These are phyloP conservation scores for Mercurialis annua DNA, from an alignment of 345 rosid genomes.

Conservation along the genomic window DNA sequence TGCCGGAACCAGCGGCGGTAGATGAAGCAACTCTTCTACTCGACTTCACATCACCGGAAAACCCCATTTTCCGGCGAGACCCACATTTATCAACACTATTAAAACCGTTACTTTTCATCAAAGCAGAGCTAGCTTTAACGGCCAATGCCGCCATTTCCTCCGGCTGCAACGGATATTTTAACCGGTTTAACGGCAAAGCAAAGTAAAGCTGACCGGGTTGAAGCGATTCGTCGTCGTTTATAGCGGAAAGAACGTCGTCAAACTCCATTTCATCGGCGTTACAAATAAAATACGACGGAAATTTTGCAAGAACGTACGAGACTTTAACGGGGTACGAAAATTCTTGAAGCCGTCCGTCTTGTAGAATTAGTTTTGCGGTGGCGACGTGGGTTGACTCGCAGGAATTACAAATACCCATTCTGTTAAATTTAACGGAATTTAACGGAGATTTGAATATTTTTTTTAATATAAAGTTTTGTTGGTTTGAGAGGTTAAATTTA, in stretches of 20 bases:
- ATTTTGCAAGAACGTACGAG: constrained; percentile 55
- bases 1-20: constrained; percentile 14
- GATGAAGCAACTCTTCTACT: constrained; percentile 14
- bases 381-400: constrained; percentile 61
- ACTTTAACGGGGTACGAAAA: constrained; percentile 71
- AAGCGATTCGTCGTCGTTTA: constrained; percentile 66
- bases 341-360: constrained; percentile 79
- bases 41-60: constrained; percentile 26
- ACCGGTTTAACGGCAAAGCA: constrained; percentile 61
- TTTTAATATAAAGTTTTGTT: not conserved
- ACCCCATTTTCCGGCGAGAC: constrained; percentile 40
- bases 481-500: not conserved
- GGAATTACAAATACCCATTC: constrained; percentile 90
- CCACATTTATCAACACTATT: constrained; percentile 39
- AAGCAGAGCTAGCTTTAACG: constrained; percentile 89
- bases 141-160: constrained; percentile 99
- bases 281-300: constrained; percentile 66
- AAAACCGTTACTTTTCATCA: constrained; percentile 36
- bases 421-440: too few species aligned
- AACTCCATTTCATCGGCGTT: constrained; percentile 97
- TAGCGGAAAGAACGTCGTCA: constrained; percentile 62
- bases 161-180: constrained; percentile 59
- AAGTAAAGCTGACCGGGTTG: constrained; percentile 87
- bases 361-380: constrained; percentile 75
- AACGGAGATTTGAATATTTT: not conserved